phyloP scores from a whole-genome alignment of 2,329 filamentous ascomycete genomes.

The Aspergillus pseudoterreus region DNA sequence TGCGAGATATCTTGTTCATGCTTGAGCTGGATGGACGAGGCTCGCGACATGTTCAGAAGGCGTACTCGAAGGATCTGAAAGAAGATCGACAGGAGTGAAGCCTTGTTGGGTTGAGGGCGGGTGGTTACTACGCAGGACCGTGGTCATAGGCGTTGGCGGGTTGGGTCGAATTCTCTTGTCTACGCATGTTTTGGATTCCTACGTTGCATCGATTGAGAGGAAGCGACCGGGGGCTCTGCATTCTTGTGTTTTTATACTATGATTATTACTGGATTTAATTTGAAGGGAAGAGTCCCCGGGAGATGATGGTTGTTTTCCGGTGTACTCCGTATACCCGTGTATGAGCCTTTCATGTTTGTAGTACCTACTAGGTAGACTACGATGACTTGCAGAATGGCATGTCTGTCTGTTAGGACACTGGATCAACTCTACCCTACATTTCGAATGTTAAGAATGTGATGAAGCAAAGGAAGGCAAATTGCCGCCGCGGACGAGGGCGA shows the following conservation, averaged over 20 bases:
- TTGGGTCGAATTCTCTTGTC: not conserved
- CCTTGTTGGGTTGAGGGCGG: slow-evolving; percentile 10
- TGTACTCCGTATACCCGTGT: too few relatives aligned
- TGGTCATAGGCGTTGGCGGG: slow-evolving; percentile 23
- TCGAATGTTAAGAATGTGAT: too few relatives aligned
- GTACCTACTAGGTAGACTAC: too few relatives aligned
- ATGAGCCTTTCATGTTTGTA: too few relatives aligned
- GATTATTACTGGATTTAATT: slow-evolving; percentile 7
- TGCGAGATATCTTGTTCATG: slow-evolving; percentile 76
- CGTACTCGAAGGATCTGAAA: slow-evolving; percentile 40
- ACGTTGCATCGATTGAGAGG: not conserved
- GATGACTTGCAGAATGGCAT: too few relatives aligned
- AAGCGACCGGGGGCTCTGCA: not conserved
- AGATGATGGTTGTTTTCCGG: not conserved
- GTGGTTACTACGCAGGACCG: slow-evolving; percentile 21
- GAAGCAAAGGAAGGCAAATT: too few relatives aligned
- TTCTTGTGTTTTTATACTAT: slow-evolving; percentile 1
- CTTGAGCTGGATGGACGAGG: slow-evolving; percentile 70
- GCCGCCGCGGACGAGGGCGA: too few relatives aligned
- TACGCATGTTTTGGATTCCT: not conserved
- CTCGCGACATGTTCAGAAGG: slow-evolving; percentile 41
- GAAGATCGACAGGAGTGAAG: slow-evolving; percentile 35
- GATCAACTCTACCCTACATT: too few relatives aligned
- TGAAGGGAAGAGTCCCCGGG: not conserved
- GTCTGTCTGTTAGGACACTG: too few relatives aligned